phyloP scores from a whole-genome alignment of 805 yeast species.

The Zygoascus flipseniorum region DNA sequence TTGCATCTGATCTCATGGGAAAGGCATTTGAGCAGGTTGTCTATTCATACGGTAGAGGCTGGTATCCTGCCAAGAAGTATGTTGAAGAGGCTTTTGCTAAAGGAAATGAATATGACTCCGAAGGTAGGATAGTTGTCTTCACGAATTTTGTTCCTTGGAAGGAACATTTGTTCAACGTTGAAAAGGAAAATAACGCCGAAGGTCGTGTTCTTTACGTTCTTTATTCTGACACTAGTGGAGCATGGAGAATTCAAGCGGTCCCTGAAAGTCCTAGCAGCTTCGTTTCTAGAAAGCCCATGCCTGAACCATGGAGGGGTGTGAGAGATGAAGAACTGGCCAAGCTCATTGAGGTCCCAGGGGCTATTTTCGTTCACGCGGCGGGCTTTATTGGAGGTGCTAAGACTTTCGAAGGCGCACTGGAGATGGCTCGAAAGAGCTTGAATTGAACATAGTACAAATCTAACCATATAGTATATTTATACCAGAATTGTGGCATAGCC shows the following conservation, averaged over 20 bases:
- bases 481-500: no score
- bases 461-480: no score
- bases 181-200: slow-evolving; percentile 36
- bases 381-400: slow-evolving; percentile 96
- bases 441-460: neutral
- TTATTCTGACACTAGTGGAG: slow-evolving; percentile 60
- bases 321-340: slow-evolving; percentile 77
- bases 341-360: slow-evolving; percentile 72
- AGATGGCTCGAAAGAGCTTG: slow-evolving; percentile 52
- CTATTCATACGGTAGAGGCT: slow-evolving; percentile 65
- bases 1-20: slow-evolving; percentile 81
- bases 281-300: slow-evolving; percentile 77
- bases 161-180: slow-evolving; percentile 75
- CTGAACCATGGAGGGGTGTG: slow-evolving; percentile 90
- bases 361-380: slow-evolving; percentile 87
- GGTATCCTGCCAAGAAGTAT: slow-evolving; percentile 82
- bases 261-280: slow-evolving; percentile 73
- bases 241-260: slow-evolving; percentile 87
- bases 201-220: slow-evolving; percentile 66
- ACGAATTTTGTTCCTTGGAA: slow-evolving; percentile 90
- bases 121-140: slow-evolving; percentile 69
- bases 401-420: slow-evolving; percentile 66
- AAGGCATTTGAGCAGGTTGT: slow-evolving; percentile 60
- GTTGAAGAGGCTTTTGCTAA: slow-evolving; percentile 61
- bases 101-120: slow-evolving; percentile 52